A percentile compares a stretch with the other conserved stretches of the same genome.
phyloP scores from a whole-genome alignment of 2,329 filamentous ascomycete species.

The Chaetomiaceae sp. region DNA sequence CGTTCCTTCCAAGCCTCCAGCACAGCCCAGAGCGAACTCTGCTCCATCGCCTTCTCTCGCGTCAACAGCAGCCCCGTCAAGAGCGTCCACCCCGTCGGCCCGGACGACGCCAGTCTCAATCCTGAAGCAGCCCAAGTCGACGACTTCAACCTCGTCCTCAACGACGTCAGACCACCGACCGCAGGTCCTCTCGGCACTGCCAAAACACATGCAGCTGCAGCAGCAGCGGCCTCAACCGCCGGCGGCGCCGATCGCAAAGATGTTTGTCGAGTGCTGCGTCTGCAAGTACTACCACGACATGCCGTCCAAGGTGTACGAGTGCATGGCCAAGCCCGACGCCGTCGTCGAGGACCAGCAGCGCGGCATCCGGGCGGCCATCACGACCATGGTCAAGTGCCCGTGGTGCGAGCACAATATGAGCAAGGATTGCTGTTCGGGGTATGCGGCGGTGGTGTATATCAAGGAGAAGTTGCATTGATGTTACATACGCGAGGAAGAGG shows the following conservation, averaged over 20 bases:
- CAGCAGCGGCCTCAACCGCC: no score
- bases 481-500: background rate
- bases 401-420: slow-evolving; percentile 72
- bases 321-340: slow-evolving; percentile 56
- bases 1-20: background rate
- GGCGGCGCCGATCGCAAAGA: slow-evolving; percentile 49
- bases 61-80: background rate
- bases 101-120: slow-evolving; percentile 24
- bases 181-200: slow-evolving; percentile 24
- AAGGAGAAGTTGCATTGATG: slow-evolving; percentile 55
- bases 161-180: slow-evolving; percentile 11
- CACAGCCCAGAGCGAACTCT: slow-evolving; percentile 13
- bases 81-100: background rate
- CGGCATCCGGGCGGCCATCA: slow-evolving; percentile 53
- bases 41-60: slow-evolving; percentile 3
- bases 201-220: slow-evolving; percentile 27
- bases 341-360: slow-evolving; percentile 48
- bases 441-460: slow-evolving; percentile 62
- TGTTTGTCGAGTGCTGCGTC: slow-evolving; percentile 61
- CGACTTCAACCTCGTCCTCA: no score
- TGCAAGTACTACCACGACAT: slow-evolving; percentile 64
- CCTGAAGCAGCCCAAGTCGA: slow-evolving; percentile 27
- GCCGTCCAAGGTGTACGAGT: slow-evolving; percentile 60
- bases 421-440: slow-evolving; percentile 63
- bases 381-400: slow-evolving; percentile 61